Conservation (phyloP, 129 eudicot genomes). For the Ambrosia trifida region DNA sequence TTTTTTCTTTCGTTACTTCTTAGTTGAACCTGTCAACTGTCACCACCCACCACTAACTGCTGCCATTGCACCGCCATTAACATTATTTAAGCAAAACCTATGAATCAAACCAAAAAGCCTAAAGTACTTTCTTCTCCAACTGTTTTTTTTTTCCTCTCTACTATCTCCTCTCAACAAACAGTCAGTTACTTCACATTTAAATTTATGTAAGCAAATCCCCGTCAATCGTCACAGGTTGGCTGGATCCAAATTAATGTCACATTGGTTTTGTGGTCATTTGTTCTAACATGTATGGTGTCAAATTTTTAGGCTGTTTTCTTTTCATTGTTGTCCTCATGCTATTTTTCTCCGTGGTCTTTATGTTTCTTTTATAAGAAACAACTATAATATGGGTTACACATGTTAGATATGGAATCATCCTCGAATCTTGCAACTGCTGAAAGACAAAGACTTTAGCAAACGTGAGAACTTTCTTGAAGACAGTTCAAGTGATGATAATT, state of each 20-base stretch:
- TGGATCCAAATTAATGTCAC: too few relatives aligned
- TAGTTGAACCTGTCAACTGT: not conserved
- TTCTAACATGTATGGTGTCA: too few relatives aligned
- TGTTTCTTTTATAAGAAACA: too few relatives aligned
- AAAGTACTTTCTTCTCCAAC: not conserved
- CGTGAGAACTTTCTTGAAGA: slow-evolving; percentile 76
- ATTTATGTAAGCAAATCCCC: too few relatives aligned
- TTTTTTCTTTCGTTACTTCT: too few relatives aligned
- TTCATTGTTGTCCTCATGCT: too few relatives aligned
- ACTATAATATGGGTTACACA: slow-evolving; percentile 14
- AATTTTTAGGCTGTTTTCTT: too few relatives aligned
- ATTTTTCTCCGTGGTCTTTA: too few relatives aligned
- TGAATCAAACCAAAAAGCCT: not conserved
- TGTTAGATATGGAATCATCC: slow-evolving; percentile 98
- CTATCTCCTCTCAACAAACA: not conserved
- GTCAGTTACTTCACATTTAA: too few relatives aligned
- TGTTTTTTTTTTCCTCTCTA: not conserved
- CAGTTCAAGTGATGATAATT: slow-evolving; percentile 83
- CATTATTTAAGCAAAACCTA: not conserved
- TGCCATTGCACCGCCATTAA: not conserved
- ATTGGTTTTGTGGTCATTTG: too few relatives aligned
- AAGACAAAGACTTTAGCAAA: slow-evolving; percentile 59
- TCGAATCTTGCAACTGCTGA: slow-evolving; percentile 76
- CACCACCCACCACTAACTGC: not conserved
- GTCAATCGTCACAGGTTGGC: too few relatives aligned